A percentile compares a stretch with the other conserved stretches of the same genome.
Evolutionary conservation across 768 basidiomycete species (phyloP).

Genomic region (Kwoniella botswanensis): DNA sequence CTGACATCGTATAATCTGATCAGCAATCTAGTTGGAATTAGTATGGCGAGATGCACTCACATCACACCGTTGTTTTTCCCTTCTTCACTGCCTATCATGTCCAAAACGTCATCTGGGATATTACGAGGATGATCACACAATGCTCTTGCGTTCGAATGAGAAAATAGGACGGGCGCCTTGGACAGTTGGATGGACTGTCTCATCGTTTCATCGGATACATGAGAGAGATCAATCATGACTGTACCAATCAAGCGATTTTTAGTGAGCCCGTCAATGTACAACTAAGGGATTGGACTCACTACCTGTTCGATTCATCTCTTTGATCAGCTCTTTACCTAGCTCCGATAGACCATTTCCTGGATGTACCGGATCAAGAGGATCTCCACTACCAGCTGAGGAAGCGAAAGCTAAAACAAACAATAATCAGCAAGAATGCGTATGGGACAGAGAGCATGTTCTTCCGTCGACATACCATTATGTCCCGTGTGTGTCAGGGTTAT

Average conservation of each 20-base stretch:
- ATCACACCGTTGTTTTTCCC: slow-evolving; percentile 33
- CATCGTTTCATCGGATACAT: slow-evolving; percentile 34
- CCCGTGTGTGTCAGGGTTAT: background rate
- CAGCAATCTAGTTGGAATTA: too few relatives aligned
- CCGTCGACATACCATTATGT: background rate
- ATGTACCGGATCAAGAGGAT: slow-evolving; percentile 21
- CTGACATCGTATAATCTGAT: slow-evolving; percentile 4
- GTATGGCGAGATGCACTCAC: slow-evolving; percentile 9
- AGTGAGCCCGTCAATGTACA: background rate
- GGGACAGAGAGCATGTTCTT: background rate
- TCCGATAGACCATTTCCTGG: slow-evolving; percentile 30
- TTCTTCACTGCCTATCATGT: slow-evolving; percentile 14
- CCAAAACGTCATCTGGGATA: slow-evolving; percentile 34
- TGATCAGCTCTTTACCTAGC: slow-evolving; percentile 27
- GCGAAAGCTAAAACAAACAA: slow-evolving; percentile 26
- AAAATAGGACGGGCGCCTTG: slow-evolving; percentile 32
- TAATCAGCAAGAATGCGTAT: background rate
- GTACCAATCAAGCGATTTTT: background rate
- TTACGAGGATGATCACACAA: slow-evolving; percentile 39
- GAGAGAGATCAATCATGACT: slow-evolving; percentile 41
- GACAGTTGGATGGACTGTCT: slow-evolving; percentile 25
- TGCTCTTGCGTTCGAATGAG: slow-evolving; percentile 27
- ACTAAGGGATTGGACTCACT: background rate
- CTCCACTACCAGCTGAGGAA: slow-evolving; percentile 33
- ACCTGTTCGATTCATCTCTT: slow-evolving; percentile 37